phyloP scores from a whole-genome alignment of 1,284 basidiomycete species.

The Puccinia coronata region DNA sequence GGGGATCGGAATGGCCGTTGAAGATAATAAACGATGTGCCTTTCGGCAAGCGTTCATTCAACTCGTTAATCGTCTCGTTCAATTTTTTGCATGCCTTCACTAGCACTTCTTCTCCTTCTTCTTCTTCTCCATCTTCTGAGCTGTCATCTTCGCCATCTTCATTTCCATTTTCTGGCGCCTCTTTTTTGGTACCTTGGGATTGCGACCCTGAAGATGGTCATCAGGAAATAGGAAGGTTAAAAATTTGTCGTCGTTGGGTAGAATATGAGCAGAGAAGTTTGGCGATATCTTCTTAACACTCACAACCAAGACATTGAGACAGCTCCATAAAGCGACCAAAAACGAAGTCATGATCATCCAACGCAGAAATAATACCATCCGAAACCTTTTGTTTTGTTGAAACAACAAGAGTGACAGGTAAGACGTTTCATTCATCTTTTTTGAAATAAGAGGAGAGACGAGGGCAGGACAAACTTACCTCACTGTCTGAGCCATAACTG shows the following conservation, averaged over 20 bases:
- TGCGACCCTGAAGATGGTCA: constrained; percentile 54
- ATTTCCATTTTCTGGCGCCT: not conserved
- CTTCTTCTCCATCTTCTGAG: not conserved
- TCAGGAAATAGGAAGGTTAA: constrained; percentile 14
- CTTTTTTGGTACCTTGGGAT: constrained; percentile 6
- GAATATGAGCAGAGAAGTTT: too few species aligned
- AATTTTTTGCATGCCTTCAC: not conserved
- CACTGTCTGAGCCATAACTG: not conserved
- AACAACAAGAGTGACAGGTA: not conserved
- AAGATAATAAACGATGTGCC: constrained; percentile 78
- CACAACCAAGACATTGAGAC: constrained; percentile 75
- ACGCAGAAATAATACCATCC: constrained; percentile 66
- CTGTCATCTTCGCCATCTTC: not conserved
- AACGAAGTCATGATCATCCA: constrained; percentile 72
- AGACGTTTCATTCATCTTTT: not conserved
- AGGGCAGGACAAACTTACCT: not conserved
- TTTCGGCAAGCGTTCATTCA: constrained; percentile 34
- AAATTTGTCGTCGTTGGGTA: too few species aligned
- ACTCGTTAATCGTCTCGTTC: not conserved
- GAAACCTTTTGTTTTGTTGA: constrained; percentile 61
- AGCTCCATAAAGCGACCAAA: constrained; percentile 79
- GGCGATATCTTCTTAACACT: too few species aligned
- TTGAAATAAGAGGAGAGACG: not conserved
- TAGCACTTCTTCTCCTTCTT: not conserved
- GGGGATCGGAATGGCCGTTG: constrained; percentile 81